Conservation (phyloP, 2,329 filamentous ascomycete genomes). For the Sarocladium kiliense region DNA sequence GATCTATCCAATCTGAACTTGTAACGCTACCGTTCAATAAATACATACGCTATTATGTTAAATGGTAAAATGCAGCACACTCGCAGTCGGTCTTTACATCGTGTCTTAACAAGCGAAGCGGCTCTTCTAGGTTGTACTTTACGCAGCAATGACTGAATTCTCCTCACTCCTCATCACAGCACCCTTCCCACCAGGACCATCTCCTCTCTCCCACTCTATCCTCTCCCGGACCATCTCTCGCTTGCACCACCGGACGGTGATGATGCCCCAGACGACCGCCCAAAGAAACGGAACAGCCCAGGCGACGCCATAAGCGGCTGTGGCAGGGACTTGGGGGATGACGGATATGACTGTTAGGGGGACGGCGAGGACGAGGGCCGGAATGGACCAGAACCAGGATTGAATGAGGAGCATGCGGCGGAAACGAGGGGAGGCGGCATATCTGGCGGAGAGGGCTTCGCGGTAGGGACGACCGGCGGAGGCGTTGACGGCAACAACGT, state of each 20-base stretch:
- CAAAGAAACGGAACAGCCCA: conserved; percentile 36
- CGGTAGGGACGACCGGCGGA: conserved; percentile 43
- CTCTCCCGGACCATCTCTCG: conserved; percentile 29
- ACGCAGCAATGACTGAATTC: conserved; percentile 6
- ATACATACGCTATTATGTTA: too few species aligned
- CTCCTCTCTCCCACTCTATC: conserved; percentile 29
- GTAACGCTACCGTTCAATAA: too few species aligned
- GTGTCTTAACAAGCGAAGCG: too few species aligned
- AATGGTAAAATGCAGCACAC: too few species aligned
- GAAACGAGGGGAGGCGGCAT: conserved; percentile 35
- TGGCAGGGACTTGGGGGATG: conserved; percentile 27
- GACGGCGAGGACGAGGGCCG: conserved; percentile 29
- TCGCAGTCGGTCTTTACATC: background rate
- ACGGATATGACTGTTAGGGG: conserved; percentile 31
- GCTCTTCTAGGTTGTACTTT: too few species aligned
- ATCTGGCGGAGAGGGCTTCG: conserved; percentile 35
- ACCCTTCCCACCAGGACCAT: background rate
- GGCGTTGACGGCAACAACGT: conserved; percentile 63
- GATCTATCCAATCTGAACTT: too few species aligned
- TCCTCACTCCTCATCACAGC: background rate
- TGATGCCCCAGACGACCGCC: conserved; percentile 27
- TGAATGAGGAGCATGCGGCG: conserved; percentile 33
- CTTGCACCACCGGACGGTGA: conserved; percentile 32
- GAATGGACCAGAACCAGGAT: conserved; percentile 36
- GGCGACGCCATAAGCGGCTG: conserved; percentile 30